A percentile compares a stretch with the other conserved stretches of the same genome.
These are phyloP conservation scores for Heterobasidion parviporum DNA, from an alignment of 1,284 basidiomycete species.

Conservation along the genomic window DNA sequence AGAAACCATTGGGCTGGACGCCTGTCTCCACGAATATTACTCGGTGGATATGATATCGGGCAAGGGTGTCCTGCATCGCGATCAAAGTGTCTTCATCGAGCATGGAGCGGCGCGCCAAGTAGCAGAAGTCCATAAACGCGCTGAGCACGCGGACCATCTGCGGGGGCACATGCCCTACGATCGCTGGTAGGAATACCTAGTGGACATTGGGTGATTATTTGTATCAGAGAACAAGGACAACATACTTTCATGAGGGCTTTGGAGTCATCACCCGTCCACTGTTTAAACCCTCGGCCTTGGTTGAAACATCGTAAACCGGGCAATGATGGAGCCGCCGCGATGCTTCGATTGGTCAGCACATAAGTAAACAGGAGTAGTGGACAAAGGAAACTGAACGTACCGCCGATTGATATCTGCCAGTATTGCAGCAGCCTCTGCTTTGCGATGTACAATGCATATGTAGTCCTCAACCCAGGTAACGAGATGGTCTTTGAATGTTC, in stretches of 20 bases:
- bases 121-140: conserved; percentile 15
- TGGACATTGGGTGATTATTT: background rate
- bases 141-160: conserved; percentile 8
- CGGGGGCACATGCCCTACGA: conserved; percentile 9
- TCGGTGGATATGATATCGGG: conserved; percentile 5
- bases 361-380: background rate
- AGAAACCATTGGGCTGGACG: conserved; percentile 9
- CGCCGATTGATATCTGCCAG: conserved; percentile 19
- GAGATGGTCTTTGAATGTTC: conserved; percentile 30
- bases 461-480: conserved; percentile 26
- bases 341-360: background rate
- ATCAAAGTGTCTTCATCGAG: background rate
- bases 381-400: too few species aligned
- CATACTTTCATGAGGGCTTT: conserved; percentile 12
- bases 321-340: conserved; percentile 6
- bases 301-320: conserved; percentile 5
- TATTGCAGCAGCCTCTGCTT: conserved; percentile 12
- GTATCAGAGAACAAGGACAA: background rate
- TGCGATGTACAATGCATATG: conserved; percentile 12
- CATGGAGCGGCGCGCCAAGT: conserved; percentile 5
- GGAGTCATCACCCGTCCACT: conserved; percentile 16
- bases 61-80: conserved; percentile 6
- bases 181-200: conserved; percentile 14
- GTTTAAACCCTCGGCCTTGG: conserved; percentile 12
- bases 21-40: conserved; percentile 10